Evolutionary conservation across 306 rosid species (phyloP).

Genomic region (Calophaca sinica): DNA sequence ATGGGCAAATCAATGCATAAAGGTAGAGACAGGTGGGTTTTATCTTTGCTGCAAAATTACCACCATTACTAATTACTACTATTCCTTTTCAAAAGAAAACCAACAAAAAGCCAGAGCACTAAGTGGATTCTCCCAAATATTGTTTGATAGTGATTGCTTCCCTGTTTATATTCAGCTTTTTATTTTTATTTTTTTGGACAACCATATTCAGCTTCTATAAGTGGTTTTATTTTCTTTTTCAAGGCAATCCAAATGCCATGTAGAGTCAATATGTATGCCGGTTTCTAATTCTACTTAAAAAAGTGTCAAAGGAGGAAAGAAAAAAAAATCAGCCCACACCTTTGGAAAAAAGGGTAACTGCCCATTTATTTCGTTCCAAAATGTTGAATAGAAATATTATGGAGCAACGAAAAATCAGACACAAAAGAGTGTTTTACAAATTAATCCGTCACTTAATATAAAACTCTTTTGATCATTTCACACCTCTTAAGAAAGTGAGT

Average conservation of each 20-base stretch:
- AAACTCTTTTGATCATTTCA: too few relatives aligned
- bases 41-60: constrained; percentile 53
- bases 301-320: background rate
- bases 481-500: too few relatives aligned
- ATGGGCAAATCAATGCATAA: constrained; percentile 33
- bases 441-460: too few relatives aligned
- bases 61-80: constrained; percentile 52
- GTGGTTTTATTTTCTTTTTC: background rate
- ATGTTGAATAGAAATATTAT: constrained; percentile 19
- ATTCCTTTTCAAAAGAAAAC: constrained; percentile 59
- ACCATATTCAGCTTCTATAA: background rate
- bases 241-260: constrained; percentile 35
- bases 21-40: constrained; percentile 41
- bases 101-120: constrained; percentile 56
- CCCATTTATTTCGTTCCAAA: constrained; percentile 32
- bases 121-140: constrained; percentile 65
- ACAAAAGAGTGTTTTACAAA: constrained; percentile 16
- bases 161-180: background rate
- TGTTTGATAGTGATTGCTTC: constrained; percentile 59
- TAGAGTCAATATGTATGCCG: constrained; percentile 44
- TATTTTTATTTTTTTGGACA: too few relatives aligned
- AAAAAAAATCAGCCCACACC: constrained; percentile 47
- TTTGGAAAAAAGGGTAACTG: constrained; percentile 41
- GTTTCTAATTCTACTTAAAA: constrained; percentile 29
- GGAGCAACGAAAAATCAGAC: constrained; percentile 37